Evolutionary conservation across 768 basidiomycete species (phyloP), one percentile per base, ranked within the genome.

Genomic region (Amanita rubescens): DNA sequence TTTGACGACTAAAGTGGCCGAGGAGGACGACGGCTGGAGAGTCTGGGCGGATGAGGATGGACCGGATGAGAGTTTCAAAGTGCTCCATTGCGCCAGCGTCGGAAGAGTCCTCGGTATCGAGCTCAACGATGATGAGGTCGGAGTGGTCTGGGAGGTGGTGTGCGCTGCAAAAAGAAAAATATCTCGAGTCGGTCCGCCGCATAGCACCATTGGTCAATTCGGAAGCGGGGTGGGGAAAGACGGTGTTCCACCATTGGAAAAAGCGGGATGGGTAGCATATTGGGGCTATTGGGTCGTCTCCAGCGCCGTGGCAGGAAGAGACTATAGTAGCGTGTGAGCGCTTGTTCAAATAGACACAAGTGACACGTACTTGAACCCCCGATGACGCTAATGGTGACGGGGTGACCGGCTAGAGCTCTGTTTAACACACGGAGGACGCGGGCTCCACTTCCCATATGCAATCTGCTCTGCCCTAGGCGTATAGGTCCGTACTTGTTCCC

Each of bases 191-290:
- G 19, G 94, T 94, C 47, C 85, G 84, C 14, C 92, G 79, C 79
- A 94, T 88, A 3, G 95, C 95, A 33, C 95, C 95, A 67, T 99
- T 99, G 24, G 95, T 99, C 60, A 99, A 80, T 67, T 98, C 94
- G 10, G 94, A 93, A 1, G 94, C 94, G 0, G 95, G 95, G 67
- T 99, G 92, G 0, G 95, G 96, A 71, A 99, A 99, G n/a, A 98
- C 81, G 51, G 76, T 79, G 70, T 94, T 92, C 90, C 95, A 96
- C 95, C 96, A 99, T 48, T 85, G 75, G 75, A 98, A 98, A 73
- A 98, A 90, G 50, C 82, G 82, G n/a, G 89, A 84, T 1, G 96
- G 95, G 69, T 97, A 99, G 67, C 95, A 94, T 57, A 70, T 70
- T 0, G 88, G 76, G 0, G 90, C 81, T 53, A 96, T 75, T 3